phyloP scores from a whole-genome alignment of 257 asterid species.

The Salvia splendens region DNA sequence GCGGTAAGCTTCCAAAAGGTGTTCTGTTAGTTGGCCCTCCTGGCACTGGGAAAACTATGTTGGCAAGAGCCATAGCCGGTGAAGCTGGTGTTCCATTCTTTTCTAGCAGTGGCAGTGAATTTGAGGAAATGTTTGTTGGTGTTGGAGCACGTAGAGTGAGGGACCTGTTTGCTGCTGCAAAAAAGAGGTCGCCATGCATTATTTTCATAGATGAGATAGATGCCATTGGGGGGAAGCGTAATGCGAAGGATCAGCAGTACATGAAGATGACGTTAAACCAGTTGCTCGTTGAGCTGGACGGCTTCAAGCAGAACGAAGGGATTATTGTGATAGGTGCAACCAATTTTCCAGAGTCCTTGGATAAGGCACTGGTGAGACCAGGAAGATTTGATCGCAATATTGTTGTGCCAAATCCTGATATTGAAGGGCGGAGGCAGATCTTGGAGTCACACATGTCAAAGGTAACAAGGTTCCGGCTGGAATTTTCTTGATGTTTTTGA shows the following conservation, averaged over 20 bases:
- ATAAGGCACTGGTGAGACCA: conserved; percentile 93
- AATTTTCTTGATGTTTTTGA: neutral
- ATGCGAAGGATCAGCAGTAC: conserved; percentile 89
- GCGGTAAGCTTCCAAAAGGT: conserved; percentile 98
- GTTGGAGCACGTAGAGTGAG: conserved; percentile 98
- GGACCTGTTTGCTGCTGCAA: conserved; percentile 90
- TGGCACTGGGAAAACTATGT: conserved; percentile 97
- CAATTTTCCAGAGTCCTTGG: conserved; percentile 88
- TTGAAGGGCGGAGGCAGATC: conserved; percentile 95
- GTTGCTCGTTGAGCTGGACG: conserved; percentile 92
- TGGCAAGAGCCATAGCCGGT: conserved; percentile 98
- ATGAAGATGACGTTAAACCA: conserved; percentile 95
- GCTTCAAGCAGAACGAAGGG: conserved; percentile 95
- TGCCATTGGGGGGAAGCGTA: conserved; percentile 94
- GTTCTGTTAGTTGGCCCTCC: conserved; percentile 96
- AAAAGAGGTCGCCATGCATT: conserved; percentile 90
- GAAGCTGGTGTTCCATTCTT: conserved; percentile 98
- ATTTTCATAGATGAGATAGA: conserved; percentile 91
- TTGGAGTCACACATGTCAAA: conserved; percentile 93
- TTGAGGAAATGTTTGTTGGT: conserved; percentile 98
- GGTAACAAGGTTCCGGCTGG: conserved; percentile 43
- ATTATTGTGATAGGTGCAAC: conserved; percentile 94
- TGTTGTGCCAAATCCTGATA: conserved; percentile 97
- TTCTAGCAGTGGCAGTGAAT: conserved; percentile 97
- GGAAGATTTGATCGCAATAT: conserved; percentile 93